Conservation (phyloP, 2,329 filamentous ascomycete genomes). For the Fusarium pininemorale region DNA sequence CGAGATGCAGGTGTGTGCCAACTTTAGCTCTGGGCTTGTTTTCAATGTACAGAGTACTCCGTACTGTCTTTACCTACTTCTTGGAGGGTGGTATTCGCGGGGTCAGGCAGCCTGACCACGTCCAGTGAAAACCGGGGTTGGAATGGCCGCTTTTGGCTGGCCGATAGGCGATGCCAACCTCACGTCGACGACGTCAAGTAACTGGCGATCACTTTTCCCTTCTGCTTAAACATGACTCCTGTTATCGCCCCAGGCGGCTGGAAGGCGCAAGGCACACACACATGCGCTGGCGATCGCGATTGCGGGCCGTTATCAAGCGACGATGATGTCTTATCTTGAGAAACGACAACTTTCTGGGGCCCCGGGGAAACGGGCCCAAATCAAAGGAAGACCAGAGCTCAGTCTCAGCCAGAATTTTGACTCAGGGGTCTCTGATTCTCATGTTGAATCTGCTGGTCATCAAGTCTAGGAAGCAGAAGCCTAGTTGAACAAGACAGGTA, state of each 20-base stretch:
- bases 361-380: constrained; percentile 16
- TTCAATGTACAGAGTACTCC: not conserved
- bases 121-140: constrained; percentile 31
- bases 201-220: constrained; percentile 14
- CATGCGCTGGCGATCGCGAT: constrained; percentile 11
- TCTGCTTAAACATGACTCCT: not conserved
- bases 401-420: constrained; percentile 9
- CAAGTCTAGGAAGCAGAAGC: constrained; percentile 5
- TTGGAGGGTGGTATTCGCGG: constrained; percentile 34
- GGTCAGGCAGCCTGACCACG: constrained; percentile 4
- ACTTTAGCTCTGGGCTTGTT: constrained; percentile 7
- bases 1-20: constrained; percentile 20
- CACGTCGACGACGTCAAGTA: constrained; percentile 30
- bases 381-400: constrained; percentile 9
- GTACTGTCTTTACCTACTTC: constrained; percentile 15
- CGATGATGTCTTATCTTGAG: constrained; percentile 26
- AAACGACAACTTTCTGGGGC: constrained; percentile 23
- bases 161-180: constrained; percentile 18
- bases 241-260: constrained; percentile 14
- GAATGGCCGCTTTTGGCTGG: constrained; percentile 28
- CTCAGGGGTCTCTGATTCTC: constrained; percentile 10
- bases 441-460: not conserved
- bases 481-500: not conserved
- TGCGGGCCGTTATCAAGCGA: constrained; percentile 16
- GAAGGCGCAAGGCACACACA: not conserved